Conservation (phyloP, 495 filamentous ascomycete species). For the Hypomontagnella monticulosa region DNA sequence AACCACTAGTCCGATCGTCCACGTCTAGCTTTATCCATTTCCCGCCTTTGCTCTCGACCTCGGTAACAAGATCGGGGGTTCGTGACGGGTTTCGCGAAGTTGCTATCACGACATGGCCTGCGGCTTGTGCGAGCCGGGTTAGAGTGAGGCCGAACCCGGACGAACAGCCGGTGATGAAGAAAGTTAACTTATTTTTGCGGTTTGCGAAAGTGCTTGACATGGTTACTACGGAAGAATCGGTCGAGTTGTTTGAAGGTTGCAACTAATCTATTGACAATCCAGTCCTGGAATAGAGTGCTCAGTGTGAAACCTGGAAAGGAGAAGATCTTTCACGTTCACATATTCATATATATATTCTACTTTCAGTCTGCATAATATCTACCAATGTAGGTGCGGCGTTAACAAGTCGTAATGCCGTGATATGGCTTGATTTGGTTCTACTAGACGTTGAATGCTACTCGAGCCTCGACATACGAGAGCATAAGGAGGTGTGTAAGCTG, state of each 20-base stretch:
- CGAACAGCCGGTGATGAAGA: constrained; percentile 64
- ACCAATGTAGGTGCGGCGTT: neutral
- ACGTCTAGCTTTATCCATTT: constrained; percentile 59
- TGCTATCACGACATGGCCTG: constrained; percentile 59
- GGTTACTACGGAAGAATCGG: neutral
- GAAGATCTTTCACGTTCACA: neutral
- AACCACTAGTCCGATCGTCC: constrained; percentile 35
- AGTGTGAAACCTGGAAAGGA: neutral
- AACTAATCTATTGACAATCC: no score
- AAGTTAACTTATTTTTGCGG: constrained; percentile 43
- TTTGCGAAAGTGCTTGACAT: constrained; percentile 26
- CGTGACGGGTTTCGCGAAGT: constrained; percentile 57
- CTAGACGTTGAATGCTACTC: neutral
- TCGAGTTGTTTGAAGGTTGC: no score
- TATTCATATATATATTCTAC: no score
- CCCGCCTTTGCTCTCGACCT: constrained; percentile 55
- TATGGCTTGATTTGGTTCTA: neutral
- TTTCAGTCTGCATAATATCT: no score
- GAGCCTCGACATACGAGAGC: neutral
- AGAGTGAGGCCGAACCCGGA: constrained; percentile 59
- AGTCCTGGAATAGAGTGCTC: no score
- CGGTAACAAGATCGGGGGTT: constrained; percentile 53
- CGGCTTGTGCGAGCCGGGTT: constrained; percentile 48
- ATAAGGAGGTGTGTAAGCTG: neutral
- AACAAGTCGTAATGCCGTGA: constrained; percentile 1